A percentile compares a stretch with the other conserved stretches of the same genome.
phyloP scores from a whole-genome alignment of 2,329 filamentous ascomycete genomes.

The Ophiosphaerella korrae region DNA sequence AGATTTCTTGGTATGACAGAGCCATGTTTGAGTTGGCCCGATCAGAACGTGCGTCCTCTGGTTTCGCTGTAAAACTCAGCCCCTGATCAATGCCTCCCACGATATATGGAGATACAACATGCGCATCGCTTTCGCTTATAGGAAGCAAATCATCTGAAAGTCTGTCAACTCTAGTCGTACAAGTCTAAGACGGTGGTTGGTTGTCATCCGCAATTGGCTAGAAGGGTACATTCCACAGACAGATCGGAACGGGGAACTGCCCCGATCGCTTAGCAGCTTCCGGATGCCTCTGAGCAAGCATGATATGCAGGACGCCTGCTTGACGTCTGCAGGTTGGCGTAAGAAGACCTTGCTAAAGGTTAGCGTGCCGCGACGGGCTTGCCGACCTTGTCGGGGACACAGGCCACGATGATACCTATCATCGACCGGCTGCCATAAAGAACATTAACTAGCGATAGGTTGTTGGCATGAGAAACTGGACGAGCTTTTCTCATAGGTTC shows the following conservation, averaged over 20 bases:
- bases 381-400: conserved; percentile 9
- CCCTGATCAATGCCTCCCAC: conserved; percentile 18
- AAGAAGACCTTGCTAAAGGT: conserved; percentile 8
- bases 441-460: background rate
- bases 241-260: conserved; percentile 10
- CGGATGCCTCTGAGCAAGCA: conserved; percentile 41
- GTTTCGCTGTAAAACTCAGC: conserved; percentile 14
- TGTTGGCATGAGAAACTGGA: background rate
- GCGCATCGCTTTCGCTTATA: conserved; percentile 18
- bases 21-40: no score
- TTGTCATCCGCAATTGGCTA: conserved; percentile 22
- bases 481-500: background rate
- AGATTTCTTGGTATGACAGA: no score
- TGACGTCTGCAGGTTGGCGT: conserved; percentile 20
- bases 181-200: conserved; percentile 24
- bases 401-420: conserved; percentile 1
- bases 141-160: background rate
- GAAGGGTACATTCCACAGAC: conserved; percentile 36
- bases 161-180: conserved; percentile 30
- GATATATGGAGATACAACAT: conserved; percentile 2
- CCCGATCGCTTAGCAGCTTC: conserved; percentile 42
- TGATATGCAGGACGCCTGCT: conserved; percentile 20
- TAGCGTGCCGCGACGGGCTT: conserved; percentile 27
- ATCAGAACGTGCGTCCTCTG: conserved; percentile 11
- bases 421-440: conserved; percentile 1